Evolutionary conservation across 2,329 filamentous ascomycete genomes (phyloP), one percentile per base, ranked within the genome.

Genomic region (Aspergillus calidoustus): DNA sequence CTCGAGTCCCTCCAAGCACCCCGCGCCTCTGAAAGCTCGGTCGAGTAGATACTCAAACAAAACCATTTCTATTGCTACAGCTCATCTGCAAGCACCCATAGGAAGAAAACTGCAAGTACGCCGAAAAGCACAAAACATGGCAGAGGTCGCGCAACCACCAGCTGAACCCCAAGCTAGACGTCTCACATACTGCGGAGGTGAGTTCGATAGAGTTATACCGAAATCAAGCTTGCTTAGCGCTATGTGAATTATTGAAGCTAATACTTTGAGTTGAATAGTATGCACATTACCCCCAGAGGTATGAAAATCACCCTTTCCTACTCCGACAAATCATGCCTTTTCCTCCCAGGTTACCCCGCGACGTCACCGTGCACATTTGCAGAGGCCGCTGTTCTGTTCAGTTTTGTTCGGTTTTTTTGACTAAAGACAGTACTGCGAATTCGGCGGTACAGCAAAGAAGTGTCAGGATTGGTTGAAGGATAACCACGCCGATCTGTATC

Each of bases 401-500:
- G 25, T 28, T 28, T 7, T 28, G 25, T 28, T 28, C 25, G 25
- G 4, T 28, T 19, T 47, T 47, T 13, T 22, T 47, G n/a, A 47
- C 44, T 47, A 30, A 38, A 49, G 57, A 48, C 81, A 98, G 95
- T 99, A 97, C 82, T 99, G 95, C 83, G 95, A 99, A 81, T 98
- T 97, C 79, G 95, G 95, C 74, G 94, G 93, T 67, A 98, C 93
- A 44, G 89, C 91, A 25, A 97, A 93, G 81, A 99, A 97, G 82
- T 99, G 95, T 82, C 91, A 94, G 79, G 93, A 98, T 77, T 99
- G 95, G 95, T 88, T 99, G 22, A 82, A 92, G 72, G 86, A 89
- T 67, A 85, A 88, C 67, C 85, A 97, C 71, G 86, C 88, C 3
- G 83, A 85, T 51, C 81, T 97, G 76, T 96, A 96, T 79, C 79